Evolutionary conservation across 345 rosid species (phyloP), one percentile per base, ranked within the genome.

Genomic region (Camelina sativa): DNA sequence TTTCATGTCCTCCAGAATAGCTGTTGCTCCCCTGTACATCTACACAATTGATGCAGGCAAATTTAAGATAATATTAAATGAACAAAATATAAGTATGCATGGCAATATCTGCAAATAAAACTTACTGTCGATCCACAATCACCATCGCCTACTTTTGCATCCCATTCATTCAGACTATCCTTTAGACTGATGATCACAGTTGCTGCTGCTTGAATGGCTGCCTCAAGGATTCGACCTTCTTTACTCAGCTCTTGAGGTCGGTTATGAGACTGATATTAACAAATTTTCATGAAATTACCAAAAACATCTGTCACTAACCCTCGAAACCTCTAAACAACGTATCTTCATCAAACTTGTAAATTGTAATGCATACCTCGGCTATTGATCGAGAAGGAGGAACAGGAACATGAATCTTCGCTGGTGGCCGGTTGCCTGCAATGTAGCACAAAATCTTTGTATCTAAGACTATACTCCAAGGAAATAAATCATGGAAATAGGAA

Each of bases 41-140:
- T 95, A 77, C 50, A 84, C 79, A 74, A 73, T 73, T 65, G 16
- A 69, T 40, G 65, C 61, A 71, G 20, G 23, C 41, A 55, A 25
- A 40, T 37, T 67, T 65, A 79, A 72, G 64, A 46, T 59, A n/a
- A 57, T n/a, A 30, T 17, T 47, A 23, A 64, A 74, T 57, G 48
- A 23, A 54, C 25, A 74, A 63, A 13, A 34, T 28, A 38, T 16
- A 37, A 41, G 9, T 35, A 30, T 15, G 40, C 53, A 32, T 35
- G 28, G 46, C 28, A 60, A 37, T 32, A 38, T 48, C 41, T 32
- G 47, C 66, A 12, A 59, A 53, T 30, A 64, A 62, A 60, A 86
- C 97, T 86, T 76, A 95, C 99, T 1, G 96, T 95, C 62, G 97
- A 91, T 43, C 99, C 99, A 80, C 99, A 95, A 73, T 95, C 99